A percentile compares a stretch with the other conserved stretches of the same genome.
These are phyloP conservation scores for Pythium plurisporium DNA, from an alignment of 352 stramenopile species.

Conservation along the genomic window DNA sequence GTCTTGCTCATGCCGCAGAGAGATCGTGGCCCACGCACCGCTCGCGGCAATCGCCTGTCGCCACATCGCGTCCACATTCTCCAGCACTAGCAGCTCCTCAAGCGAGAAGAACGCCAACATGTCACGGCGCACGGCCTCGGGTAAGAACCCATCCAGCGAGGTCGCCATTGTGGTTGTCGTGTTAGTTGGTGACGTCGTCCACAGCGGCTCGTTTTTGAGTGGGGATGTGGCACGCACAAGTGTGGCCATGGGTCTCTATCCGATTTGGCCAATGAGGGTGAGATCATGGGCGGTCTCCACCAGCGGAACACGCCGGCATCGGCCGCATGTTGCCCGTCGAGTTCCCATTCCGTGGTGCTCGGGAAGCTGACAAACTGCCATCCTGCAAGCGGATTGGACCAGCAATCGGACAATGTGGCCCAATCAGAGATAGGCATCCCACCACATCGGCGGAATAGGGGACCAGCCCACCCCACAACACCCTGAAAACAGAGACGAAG, in stretches of 20 bases:
- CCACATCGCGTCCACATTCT: constrained; percentile 39
- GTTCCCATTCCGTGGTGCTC: constrained; percentile 9
- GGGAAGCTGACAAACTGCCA: constrained; percentile 5
- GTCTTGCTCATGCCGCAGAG: constrained; percentile 32
- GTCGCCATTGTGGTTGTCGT: not conserved
- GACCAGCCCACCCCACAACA: not conserved
- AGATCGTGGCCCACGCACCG: constrained; percentile 31
- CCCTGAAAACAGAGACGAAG: too few relatives aligned
- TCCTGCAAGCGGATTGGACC: constrained; percentile 7
- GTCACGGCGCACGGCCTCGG: constrained; percentile 28
- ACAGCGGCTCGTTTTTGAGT: not conserved
- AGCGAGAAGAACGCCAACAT: constrained; percentile 47
- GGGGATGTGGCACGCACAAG: too few relatives aligned
- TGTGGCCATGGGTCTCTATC: too few relatives aligned
- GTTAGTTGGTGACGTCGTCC: not conserved
- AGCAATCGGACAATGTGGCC: not conserved
- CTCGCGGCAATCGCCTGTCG: constrained; percentile 22
- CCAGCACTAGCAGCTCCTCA: constrained; percentile 49
- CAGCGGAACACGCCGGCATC: constrained; percentile 16
- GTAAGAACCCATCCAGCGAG: constrained; percentile 9
- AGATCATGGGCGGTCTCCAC: not conserved
- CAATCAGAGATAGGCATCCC: constrained; percentile 3
- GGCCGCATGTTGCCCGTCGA: too few relatives aligned
- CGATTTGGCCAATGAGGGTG: constrained; percentile 5
- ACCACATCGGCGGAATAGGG: constrained; percentile 24